Base-by-base conservation (phyloP, 1,284 basidiomycete species). In the Trichosporon coremiiforme region DNA sequence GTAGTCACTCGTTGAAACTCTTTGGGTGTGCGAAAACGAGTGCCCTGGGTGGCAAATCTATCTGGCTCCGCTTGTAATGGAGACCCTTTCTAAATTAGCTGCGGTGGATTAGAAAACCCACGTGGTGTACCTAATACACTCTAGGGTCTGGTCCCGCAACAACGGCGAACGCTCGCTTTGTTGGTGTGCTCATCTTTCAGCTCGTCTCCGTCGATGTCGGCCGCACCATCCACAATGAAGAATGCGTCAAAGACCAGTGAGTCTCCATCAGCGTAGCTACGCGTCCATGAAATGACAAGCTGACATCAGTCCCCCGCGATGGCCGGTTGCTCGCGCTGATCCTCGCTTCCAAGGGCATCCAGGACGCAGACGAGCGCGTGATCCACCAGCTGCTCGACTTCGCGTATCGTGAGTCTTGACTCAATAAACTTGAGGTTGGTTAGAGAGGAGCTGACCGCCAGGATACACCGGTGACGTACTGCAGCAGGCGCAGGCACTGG, bases 331-430 rank as follows among this genome's bases (percentile, higher is more conserved):
- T 98, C 66, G 94, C 96, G 0, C 88, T 99, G 41, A 89, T 99
- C 38, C 88, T 98, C 33, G 93, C 95, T 2, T 92, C 94, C 0
- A 94, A 94, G n/a, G 95, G 96, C 4, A 90, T 98, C 0, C 90
- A 94, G 73, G 95, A 98, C 84, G 90, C 92, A 5, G 95, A 98
- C 76, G 95, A 95, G 6, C 91, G 91, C 2, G 96, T 98, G 2
- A 87, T 99, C 1, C 91, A 96, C 76, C 95, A 98, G 81, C 88
- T 99, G 4, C 89, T 98, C 68, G 96, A 99, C 84, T 98, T 98
- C 81, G 90, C 96, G 0, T 91, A 98, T 82, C 87, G 96, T 84
- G 68, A 70, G 85, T 78, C n/a, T 17, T 13, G 7, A 64, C n/a
- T n/a, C n/a, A n/a, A n/a, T n/a, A n/a, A n/a, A n/a, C n/a, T n/a